Conservation (phyloP, 2,329 filamentous ascomycete species). For the Lachnellula cervina region DNA sequence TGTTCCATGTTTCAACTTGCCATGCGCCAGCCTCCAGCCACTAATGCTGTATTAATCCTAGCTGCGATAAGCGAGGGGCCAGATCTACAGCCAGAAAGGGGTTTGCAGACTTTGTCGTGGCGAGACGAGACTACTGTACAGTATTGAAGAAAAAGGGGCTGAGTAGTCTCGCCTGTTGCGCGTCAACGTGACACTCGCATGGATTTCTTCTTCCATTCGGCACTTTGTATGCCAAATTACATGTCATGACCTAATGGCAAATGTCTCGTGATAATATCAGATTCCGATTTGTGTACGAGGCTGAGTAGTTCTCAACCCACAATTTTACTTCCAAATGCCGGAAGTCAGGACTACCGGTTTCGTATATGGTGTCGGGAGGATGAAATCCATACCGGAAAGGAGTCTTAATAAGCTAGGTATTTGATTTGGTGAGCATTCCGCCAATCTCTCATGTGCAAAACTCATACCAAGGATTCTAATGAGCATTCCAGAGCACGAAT, state of each 20-base stretch:
- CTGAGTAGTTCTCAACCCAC: neutral
- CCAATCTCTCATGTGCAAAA: no score
- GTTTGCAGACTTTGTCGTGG: neutral
- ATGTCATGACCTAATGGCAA: neutral
- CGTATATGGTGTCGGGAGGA: neutral
- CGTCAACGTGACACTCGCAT: neutral
- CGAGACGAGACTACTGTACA: neutral
- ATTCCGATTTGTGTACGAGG: neutral
- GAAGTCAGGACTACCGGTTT: neutral
- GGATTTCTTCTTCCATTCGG: neutral
- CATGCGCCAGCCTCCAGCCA: neutral
- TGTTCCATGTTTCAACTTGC: slow-evolving; percentile 3
- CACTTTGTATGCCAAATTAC: neutral
- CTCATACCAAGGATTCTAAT: no score
- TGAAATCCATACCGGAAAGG: neutral
- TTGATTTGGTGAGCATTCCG: no score
- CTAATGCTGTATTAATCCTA: neutral
- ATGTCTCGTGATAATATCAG: neutral
- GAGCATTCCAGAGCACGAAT: neutral
- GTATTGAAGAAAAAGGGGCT: neutral
- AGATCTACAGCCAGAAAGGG: slow-evolving; percentile 3
- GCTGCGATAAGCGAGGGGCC: slow-evolving; percentile 2
- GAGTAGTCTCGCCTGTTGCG: neutral
- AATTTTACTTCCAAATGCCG: neutral
- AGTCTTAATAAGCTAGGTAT: no score